Base-by-base conservation (phyloP, 140 eudicot genomes). In the Flaveria floridana region DNA sequence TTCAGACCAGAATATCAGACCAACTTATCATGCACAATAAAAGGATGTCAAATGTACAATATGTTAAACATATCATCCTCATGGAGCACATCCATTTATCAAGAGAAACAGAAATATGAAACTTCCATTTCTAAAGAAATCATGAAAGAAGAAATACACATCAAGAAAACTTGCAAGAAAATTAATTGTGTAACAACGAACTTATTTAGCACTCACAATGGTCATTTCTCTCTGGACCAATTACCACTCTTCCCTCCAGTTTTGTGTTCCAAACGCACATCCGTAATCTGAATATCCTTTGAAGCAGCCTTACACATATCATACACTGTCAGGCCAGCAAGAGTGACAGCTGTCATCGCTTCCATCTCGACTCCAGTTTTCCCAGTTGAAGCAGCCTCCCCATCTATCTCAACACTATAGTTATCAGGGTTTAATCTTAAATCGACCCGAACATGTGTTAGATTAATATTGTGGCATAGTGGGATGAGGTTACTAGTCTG, bases 221-320 rank as follows among this genome's bases (percentile, higher is more conserved):
- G 16, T 85, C 67, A 79, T 64, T 79, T 82, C 73, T 85, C 80
- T 84, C 91, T 82, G 7, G 88, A 86, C 98, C 98, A 92, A 7
- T 83, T 80, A 48, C 98, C 95, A 78, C 98, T 92, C 82, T 92
- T 89, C 51, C 98, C 98, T 3, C 98, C 98, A 78, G 69, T 75
- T 87, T 92, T 92, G 46, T 65, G 73, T 69, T 89, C 95, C 68
- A 92, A 88, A 73, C 82, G 76, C 20, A 88, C 86, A 73, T 92
- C 79, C 2, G 96, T 88, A 34, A 92, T 86, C 80, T 83, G 82
- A 30, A 90, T 90, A 76, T 88, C 84, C 77, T 92, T 92, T 8
- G 98, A 93, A 23, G 96, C 91, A 78, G 98, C 98, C 72, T 93
- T 93, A 79, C 98, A 93, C 98, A 93, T 93, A 75, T 93, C 98